Evolutionary conservation across 2,329 filamentous ascomycete genomes (phyloP).

Genomic region (Alternaria ethzedia): DNA sequence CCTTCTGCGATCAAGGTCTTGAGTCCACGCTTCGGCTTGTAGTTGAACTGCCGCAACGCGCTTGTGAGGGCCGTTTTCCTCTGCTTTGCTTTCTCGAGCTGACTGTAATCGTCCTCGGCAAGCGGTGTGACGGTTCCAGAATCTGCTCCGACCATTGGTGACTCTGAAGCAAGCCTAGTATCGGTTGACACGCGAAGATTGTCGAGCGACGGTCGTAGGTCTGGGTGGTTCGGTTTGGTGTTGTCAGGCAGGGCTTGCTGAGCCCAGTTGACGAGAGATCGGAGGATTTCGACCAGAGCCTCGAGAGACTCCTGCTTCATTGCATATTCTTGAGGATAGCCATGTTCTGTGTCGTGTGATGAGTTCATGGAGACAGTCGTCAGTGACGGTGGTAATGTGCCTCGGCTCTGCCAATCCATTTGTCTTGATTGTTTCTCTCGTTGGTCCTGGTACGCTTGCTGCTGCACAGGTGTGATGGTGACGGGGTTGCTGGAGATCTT

Average conservation of each 20-base stretch:
- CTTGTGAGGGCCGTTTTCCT: slow-evolving; percentile 91
- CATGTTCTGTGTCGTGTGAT: slow-evolving; percentile 65
- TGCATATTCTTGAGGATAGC: slow-evolving; percentile 85
- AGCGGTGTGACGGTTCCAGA: slow-evolving; percentile 51
- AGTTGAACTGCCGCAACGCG: slow-evolving; percentile 92
- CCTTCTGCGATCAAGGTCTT: slow-evolving; percentile 83
- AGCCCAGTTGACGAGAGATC: slow-evolving; percentile 93
- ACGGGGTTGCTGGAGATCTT: slow-evolving; percentile 83
- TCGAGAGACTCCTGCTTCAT: slow-evolving; percentile 91
- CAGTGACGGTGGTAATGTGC: slow-evolving; percentile 84
- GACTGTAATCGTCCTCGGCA: slow-evolving; percentile 85
- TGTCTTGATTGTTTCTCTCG: slow-evolving; percentile 66
- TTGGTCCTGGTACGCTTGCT: slow-evolving; percentile 85
- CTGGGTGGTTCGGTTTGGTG: slow-evolving; percentile 50
- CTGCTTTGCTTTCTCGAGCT: slow-evolving; percentile 94
- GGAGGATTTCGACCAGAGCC: slow-evolving; percentile 83
- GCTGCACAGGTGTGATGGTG: slow-evolving; percentile 74
- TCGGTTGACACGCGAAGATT: slow-evolving; percentile 79
- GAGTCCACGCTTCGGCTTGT: slow-evolving; percentile 93
- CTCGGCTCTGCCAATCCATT: slow-evolving; percentile 83
- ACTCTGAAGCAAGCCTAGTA: slow-evolving; percentile 65
- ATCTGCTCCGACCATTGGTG: slow-evolving; percentile 64
- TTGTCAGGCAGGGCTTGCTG: slow-evolving; percentile 66
- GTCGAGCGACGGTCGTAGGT: slow-evolving; percentile 61
- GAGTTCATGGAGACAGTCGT: slow-evolving; percentile 75